Base-by-base conservation (phyloP, 2,329 filamentous ascomycete species). In the Phialophora macrospora region DNA sequence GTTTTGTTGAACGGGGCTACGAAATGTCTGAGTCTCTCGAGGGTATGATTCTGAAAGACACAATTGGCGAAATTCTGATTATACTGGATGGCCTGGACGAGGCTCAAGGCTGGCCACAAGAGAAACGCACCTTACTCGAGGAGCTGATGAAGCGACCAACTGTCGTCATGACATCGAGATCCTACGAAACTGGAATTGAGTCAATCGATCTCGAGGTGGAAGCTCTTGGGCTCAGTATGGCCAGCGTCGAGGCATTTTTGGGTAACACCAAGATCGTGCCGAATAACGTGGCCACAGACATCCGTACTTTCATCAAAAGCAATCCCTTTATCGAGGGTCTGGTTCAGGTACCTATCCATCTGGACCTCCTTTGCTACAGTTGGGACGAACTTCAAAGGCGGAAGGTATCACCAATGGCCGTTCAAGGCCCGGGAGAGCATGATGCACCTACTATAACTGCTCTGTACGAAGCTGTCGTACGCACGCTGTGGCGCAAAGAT, bases 71-170 rank as follows among this genome's bases (percentile, higher is more conserved):
- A 57, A 79, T 74, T 20, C 70, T 82, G 0, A 79, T 80, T 54
- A 52, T 81, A 14, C 74, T 82, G 12, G 80, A 82, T 68, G 80
- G 80, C 4, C 64, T 81, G 12, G 80, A 82, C 60, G 80, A 83
- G 74, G 69, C 71, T 7, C 54, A 74, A 26, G 46, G 49, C 51
- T 1, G 38, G 28, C 62, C 65, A 8, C 7, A 56, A 34, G 49
- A 52, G 20, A 52, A 9, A 24, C 24, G 14, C 24, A n/a, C 2
- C 20, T 17, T 52, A 9, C 24, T 52, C 12, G 14, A 24, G 6
- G 20, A 4, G 12, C 24, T 52, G 14, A 22, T 52, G 24, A 28
- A 24, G n/a, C 24, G 24, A 12, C 24, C 49, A 28, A 52, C 12
- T 22, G 49, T 52, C 49, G 30, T 52, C n/a, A 52, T 52, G 0